Percentiles rank a stretch among this genome's conserved stretches.
These are phyloP conservation scores for Ustilago lituana DNA, from an alignment of 1,284 basidiomycete species.

Conservation along the genomic window DNA sequence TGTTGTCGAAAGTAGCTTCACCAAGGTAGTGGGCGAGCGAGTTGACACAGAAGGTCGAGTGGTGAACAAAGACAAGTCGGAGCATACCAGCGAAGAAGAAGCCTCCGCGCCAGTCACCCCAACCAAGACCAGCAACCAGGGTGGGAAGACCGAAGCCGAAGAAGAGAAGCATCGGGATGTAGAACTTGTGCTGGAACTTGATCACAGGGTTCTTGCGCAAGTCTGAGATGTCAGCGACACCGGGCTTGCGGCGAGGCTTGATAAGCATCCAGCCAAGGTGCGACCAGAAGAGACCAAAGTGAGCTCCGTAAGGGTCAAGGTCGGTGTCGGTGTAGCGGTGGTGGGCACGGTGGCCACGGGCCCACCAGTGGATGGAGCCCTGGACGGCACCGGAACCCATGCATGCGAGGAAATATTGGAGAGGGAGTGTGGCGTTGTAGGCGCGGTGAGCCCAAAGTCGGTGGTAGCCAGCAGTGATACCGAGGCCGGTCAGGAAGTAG, in stretches of 20 bases:
- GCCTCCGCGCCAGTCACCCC: constrained; percentile 65
- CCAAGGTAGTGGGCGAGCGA: constrained; percentile 67
- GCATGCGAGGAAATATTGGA: constrained; percentile 63
- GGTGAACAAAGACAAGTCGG: constrained; percentile 65
- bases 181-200: constrained; percentile 66
- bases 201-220: constrained; percentile 64
- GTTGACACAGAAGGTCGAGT: constrained; percentile 67
- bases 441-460: constrained; percentile 66
- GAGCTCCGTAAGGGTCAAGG: constrained; percentile 66
- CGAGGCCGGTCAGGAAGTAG: constrained; percentile 66
- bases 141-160: constrained; percentile 65
- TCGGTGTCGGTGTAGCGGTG: constrained; percentile 67
- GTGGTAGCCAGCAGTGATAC: constrained; percentile 65
- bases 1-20: constrained; percentile 65
- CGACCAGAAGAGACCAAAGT: constrained; percentile 65
- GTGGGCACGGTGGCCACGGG: constrained; percentile 67
- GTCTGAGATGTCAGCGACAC: constrained; percentile 65
- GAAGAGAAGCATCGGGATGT: constrained; percentile 64
- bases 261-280: constrained; percentile 67
- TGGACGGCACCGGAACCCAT: constrained; percentile 65
- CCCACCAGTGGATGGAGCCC: constrained; percentile 67
- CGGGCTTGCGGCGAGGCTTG: constrained; percentile 66
- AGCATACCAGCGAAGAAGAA: constrained; percentile 65
- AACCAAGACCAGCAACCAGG: constrained; percentile 65
- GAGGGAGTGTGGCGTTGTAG: constrained; percentile 57